Evolutionary conservation across 1,284 basidiomycete species (phyloP).

Genomic region (Thelephora terrestris): DNA sequence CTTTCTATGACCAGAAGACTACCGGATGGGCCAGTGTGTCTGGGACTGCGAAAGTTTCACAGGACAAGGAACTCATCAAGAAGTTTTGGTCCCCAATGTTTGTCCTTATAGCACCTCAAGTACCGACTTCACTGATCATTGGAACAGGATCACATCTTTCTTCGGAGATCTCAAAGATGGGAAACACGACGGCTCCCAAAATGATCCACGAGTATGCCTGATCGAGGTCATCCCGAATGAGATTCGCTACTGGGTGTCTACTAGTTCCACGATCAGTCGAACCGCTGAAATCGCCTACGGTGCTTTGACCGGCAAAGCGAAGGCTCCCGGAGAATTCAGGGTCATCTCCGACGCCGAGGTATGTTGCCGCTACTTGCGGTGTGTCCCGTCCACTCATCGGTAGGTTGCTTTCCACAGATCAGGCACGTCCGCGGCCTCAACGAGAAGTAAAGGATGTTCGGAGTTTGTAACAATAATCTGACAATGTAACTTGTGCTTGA

Average conservation of each 20-base stretch:
- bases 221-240: conserved; percentile 79
- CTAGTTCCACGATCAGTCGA: conserved; percentile 34
- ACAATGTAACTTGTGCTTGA: too few species aligned
- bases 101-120: conserved; percentile 16
- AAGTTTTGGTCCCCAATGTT: conserved; percentile 59
- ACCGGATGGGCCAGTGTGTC: conserved; percentile 83
- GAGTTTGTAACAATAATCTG: too few species aligned
- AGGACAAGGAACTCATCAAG: conserved; percentile 57
- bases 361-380: conserved; percentile 9
- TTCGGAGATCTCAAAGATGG: conserved; percentile 85
- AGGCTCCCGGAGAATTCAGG: conserved; percentile 53
- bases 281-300: conserved; percentile 42
- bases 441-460: conserved; percentile 8
- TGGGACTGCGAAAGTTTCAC: conserved; percentile 60
- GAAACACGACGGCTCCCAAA: conserved; percentile 72
- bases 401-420: conserved; percentile 17
- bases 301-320: conserved; percentile 43
- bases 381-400: background rate
- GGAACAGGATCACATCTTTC: conserved; percentile 56
- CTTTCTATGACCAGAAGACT: conserved; percentile 61
- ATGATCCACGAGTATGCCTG: conserved; percentile 74
- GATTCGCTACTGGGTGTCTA: conserved; percentile 69
- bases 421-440: conserved; percentile 15
- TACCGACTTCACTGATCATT: conserved; percentile 1
- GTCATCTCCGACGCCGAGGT: conserved; percentile 57